A percentile compares a stretch with the other conserved stretches of the same genome.
Conservation (phyloP, 257 asterid genomes). For the Lithospermum erythrorhizon region DNA sequence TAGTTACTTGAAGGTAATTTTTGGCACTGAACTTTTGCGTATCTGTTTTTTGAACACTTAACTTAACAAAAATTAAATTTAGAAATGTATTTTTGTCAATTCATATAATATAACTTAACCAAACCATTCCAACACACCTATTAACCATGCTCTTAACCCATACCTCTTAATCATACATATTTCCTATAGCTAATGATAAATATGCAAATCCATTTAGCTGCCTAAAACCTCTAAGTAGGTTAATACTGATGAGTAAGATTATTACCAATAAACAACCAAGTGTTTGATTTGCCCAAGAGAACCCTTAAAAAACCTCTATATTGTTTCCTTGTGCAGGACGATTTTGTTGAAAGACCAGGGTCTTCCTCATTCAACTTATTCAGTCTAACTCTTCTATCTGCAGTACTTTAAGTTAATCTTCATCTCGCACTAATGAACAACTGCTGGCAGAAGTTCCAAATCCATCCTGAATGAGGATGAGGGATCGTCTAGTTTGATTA, state of each 20-base stretch:
- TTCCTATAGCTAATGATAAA: too few relatives aligned
- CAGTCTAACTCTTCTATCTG: slow-evolving; percentile 43
- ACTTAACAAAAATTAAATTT: too few relatives aligned
- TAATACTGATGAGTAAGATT: background rate
- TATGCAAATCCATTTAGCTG: background rate
- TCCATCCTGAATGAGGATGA: slow-evolving; percentile 6
- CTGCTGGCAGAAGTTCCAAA: slow-evolving; percentile 10
- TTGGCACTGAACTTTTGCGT: too few relatives aligned
- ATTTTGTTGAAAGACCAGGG: background rate
- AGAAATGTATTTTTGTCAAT: too few relatives aligned
- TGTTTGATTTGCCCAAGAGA: background rate
- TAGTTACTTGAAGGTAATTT: too few relatives aligned
- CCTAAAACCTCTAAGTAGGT: background rate
- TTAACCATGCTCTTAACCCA: too few relatives aligned
- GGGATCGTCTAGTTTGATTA: slow-evolving; percentile 53
- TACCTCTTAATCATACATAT: too few relatives aligned
- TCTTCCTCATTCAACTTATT: slow-evolving; percentile 13
- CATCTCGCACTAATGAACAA: slow-evolving; percentile 9
- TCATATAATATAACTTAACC: too few relatives aligned
- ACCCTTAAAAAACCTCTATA: background rate
- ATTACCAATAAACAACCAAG: too few relatives aligned
- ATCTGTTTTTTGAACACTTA: too few relatives aligned
- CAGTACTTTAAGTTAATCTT: slow-evolving; percentile 17
- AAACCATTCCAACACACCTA: too few relatives aligned
- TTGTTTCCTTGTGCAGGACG: background rate